Base-by-base conservation (phyloP, 768 basidiomycete species). In the Podaxis mareebaensis region DNA sequence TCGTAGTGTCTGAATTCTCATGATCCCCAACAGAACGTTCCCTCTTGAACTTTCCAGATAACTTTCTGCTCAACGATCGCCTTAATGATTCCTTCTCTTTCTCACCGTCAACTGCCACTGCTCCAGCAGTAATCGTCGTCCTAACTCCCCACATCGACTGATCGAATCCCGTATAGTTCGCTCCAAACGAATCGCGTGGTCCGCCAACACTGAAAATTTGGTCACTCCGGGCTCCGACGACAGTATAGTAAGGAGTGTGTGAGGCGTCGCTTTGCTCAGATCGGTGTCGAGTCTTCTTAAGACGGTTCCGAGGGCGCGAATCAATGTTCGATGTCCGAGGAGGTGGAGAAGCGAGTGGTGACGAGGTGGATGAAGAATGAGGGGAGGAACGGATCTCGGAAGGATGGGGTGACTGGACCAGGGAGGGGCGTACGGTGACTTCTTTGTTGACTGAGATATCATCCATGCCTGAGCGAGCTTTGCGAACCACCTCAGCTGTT, bases 221-320 rank as follows among this genome's bases (percentile, higher is more conserved):
- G 22, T 63, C 61, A 38, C 46, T 57, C 17, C 44, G 44, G 4
- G 42, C 48, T 12, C 61, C 61, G n/a, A 57, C 44, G 15, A 63
- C 61, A 13, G 55, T 63, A 40, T 63, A 63, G 42, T 56, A 63
- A 24, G 61, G 55, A 2, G 33, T 39, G 40, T 39, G 44, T 36
- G 39, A 33, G 3, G 38, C 20, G 4, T 62, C 55, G 24, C 33
- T 17, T n/a, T 57, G 46, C 6, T 56, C 33, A 10, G 46, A 51
- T 15, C 22, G 38, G 51, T 51, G 61, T 17, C 36, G 33, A 15
- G 38, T 7, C 24, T 56, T 56, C 46, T 53, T 63, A 4, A 57
- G 13, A 24, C 55, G 44, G 28, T 57, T 56, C 12, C 54, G 48
- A 7, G 10, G 20, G 33, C 39, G 49, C 15, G 11, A 3, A 12